Percentiles rank a stretch among this genome's conserved stretches.
Conservation (phyloP, 2,329 filamentous ascomycete genomes). For the Claviceps cyperi region DNA sequence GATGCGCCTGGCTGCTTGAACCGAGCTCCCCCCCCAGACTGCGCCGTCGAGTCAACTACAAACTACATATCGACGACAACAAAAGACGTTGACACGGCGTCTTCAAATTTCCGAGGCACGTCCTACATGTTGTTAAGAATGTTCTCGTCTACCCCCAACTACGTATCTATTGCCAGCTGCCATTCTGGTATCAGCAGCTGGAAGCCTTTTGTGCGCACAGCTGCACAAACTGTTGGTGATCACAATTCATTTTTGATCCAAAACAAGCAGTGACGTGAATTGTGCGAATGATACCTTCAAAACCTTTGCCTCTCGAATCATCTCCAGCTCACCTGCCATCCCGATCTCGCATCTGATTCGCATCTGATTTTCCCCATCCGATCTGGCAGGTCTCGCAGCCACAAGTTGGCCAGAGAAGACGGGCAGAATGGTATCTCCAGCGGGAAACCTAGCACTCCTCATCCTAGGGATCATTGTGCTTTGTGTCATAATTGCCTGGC, state of each 20-base stretch:
- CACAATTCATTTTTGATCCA: background rate
- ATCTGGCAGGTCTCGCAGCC: background rate
- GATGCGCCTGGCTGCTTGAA: background rate
- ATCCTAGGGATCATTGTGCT: constrained; percentile 18
- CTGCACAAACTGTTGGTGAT: background rate
- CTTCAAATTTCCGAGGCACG: background rate
- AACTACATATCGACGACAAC: background rate
- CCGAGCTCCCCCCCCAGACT: no score
- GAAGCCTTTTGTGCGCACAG: background rate
- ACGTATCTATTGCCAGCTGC: background rate
- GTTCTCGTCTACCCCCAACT: no score
- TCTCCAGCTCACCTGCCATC: background rate
- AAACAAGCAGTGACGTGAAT: background rate
- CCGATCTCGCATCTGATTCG: background rate
- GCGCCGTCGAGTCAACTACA: background rate
- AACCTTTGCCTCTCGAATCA: background rate
- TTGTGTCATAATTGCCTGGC: constrained; percentile 16
- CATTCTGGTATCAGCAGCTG: constrained; percentile 1
- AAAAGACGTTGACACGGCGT: background rate
- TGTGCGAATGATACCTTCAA: background rate
- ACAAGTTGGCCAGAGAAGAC: background rate
- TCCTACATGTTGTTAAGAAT: no score
- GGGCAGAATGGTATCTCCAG: constrained; percentile 5
- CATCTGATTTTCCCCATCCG: background rate
- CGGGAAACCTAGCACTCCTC: constrained; percentile 17